Evolutionary conservation across 2,329 filamentous ascomycete species (phyloP).

Genomic region (Aspergillus sp.): DNA sequence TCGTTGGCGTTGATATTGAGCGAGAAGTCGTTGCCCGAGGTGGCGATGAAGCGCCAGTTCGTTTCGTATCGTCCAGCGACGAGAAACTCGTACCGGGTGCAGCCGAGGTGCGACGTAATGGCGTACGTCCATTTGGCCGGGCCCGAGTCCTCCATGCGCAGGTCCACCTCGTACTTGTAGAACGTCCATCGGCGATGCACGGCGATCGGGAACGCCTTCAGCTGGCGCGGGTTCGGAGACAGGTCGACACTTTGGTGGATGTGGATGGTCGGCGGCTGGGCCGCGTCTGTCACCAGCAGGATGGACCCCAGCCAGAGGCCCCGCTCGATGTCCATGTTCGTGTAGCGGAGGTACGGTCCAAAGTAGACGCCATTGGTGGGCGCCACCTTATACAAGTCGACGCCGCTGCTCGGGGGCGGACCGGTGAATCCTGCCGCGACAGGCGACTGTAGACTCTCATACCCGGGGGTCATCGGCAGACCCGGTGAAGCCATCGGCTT

Average conservation of each 20-base stretch:
- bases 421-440: constrained; percentile 79
- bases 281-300: constrained; percentile 84
- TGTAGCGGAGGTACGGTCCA: constrained; percentile 90
- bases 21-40: constrained; percentile 95
- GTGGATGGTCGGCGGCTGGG: constrained; percentile 93
- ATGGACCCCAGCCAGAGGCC: constrained; percentile 93
- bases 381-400: constrained; percentile 90
- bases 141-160: constrained; percentile 79
- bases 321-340: constrained; percentile 93
- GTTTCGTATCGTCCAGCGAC: constrained; percentile 87
- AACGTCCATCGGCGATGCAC: constrained; percentile 94
- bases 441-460: constrained; percentile 78
- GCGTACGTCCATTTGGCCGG: constrained; percentile 95
- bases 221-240: constrained; percentile 86
- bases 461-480: constrained; percentile 77
- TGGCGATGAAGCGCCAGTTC: constrained; percentile 93
- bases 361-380: constrained; percentile 98
- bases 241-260: constrained; percentile 87
- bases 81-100: constrained; percentile 96
- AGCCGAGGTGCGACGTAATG: constrained; percentile 93
- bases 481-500: constrained; percentile 73
- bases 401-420: constrained; percentile 81
- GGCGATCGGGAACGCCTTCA: constrained; percentile 77
- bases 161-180: constrained; percentile 87
- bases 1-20: constrained; percentile 84